Percentiles rank a stretch among this genome's conserved stretches.
Evolutionary conservation across 345 rosid genomes (phyloP).

Genomic region (Bruguiera sexangula): DNA sequence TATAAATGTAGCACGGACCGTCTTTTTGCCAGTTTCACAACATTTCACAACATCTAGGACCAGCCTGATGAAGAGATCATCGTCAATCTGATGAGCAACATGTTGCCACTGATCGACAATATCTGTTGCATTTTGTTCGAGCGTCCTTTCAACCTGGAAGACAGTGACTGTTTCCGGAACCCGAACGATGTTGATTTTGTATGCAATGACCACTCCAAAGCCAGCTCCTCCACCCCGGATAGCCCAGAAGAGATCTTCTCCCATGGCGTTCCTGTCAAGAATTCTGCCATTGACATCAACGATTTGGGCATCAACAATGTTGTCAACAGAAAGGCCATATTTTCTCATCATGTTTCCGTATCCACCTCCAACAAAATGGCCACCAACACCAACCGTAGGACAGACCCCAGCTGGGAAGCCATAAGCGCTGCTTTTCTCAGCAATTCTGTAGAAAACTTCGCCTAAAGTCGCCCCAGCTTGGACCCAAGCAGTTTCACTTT

Average conservation of each 20-base stretch:
- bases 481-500: constrained; percentile 9
- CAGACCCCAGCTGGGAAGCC: constrained; percentile 18
- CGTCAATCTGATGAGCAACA: constrained; percentile 3
- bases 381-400: constrained; percentile 16
- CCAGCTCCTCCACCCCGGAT: constrained; percentile 15
- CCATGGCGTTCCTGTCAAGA: constrained; percentile 15
- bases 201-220: constrained; percentile 10
- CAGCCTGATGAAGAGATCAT: constrained; percentile 11
- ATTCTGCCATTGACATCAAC: constrained; percentile 3
- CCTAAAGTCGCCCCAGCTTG: constrained; percentile 11
- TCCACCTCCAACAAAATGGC: constrained; percentile 14
- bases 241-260: constrained; percentile 16
- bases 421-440: constrained; percentile 9
- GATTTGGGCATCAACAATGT: constrained; percentile 3
- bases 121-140: constrained; percentile 10
- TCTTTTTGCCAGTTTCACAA: background rate
- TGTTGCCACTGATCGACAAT: constrained; percentile 16
- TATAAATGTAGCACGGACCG: constrained; percentile 3
- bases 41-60: background rate
- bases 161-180: constrained; percentile 7
- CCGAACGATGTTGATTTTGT: constrained; percentile 9
- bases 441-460: constrained; percentile 6
- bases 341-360: constrained; percentile 13
- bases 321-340: constrained; percentile 8
- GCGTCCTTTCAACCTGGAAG: constrained; percentile 6